Evolutionary conservation across 176 grass and related monocot species (phyloP), one percentile per base, ranked within the genome.

Genomic region (Aegilops longissima): DNA sequence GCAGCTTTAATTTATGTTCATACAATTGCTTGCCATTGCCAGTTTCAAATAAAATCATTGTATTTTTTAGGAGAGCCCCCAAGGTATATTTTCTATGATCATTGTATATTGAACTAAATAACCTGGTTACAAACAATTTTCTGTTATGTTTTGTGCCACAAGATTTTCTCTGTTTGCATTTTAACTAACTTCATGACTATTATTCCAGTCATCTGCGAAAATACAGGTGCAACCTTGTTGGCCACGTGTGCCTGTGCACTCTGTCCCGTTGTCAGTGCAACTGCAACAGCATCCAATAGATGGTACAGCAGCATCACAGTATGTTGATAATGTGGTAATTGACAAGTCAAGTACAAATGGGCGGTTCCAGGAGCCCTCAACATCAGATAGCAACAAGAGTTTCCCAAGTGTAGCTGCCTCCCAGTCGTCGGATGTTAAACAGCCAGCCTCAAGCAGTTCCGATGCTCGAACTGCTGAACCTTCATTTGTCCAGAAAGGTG

Each of bases 151-250:
- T 81, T 69, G 56, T 78, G 29, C 63, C 31, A 77, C 18, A 66
- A 25, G 47, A 20, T 78, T 44, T 76, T 61, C 71, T 92, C 45
- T 58, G 78, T 86, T 80, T 72, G 31, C 16, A 38, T 59, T 40
- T 8, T 69, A 81, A 73, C 20, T 92, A 90, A 79, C 79, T 89
- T 30, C 35, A 30, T 87, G 59, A 9, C 18, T 61, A 18, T 76
- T 59, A 30, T 87, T 92, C n/a, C 90, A 99, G 97, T 64, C 97
- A 85, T 84, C 97, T 83, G 89, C 90, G 20, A 92, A 96, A 16
- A 83, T 99, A 76, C 92, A 91, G 62, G 86, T 99, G 92, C 97
- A 99, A 93, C 85, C 92, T 59, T 88, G 92, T 81, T 99, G 97
- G 97, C 88, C 97, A 73, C 97, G 92, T 89, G 82, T 99, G 79